Conservation (phyloP, 1,284 basidiomycete species). For the Pseudozyma hubeiensis region DNA sequence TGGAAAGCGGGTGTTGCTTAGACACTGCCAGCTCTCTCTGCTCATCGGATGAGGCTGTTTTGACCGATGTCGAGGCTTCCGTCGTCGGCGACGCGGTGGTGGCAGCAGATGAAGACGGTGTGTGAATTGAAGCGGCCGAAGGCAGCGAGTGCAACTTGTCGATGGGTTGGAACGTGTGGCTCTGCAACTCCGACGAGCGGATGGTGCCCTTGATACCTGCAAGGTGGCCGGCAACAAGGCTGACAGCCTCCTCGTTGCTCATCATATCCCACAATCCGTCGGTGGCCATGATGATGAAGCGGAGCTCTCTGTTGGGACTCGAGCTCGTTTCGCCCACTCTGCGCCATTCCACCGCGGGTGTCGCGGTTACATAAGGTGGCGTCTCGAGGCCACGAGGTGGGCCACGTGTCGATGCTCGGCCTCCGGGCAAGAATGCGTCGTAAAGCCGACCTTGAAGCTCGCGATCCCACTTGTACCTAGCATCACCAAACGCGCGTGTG, state of each 20-base stretch:
- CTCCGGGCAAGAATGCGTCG: constrained; percentile 67
- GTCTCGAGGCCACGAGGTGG: constrained; percentile 63
- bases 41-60: constrained; percentile 32
- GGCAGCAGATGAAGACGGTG: constrained; percentile 1
- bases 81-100: constrained; percentile 61
- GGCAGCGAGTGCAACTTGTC: constrained; percentile 37
- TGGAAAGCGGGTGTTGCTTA: constrained; percentile 63
- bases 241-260: constrained; percentile 92
- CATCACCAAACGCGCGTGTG: constrained; percentile 92
- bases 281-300: constrained; percentile 82
- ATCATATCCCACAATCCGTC: constrained; percentile 96
- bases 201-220: constrained; percentile 62
- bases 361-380: constrained; percentile 91
- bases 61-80: constrained; percentile 70
- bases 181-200: constrained; percentile 54
- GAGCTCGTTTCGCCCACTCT: constrained; percentile 54
- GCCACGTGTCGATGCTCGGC: constrained; percentile 42
- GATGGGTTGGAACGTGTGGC: constrained; percentile 56
- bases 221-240: constrained; percentile 73
- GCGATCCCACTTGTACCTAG: constrained; percentile 83
- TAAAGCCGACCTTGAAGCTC: constrained; percentile 69
- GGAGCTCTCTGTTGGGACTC: constrained; percentile 52
- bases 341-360: constrained; percentile 74
- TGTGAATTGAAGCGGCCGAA: constrained; percentile 1
- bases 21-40: constrained; percentile 41